These are phyloP conservation scores for Irpex rosettiformis DNA, from an alignment of 1,284 basidiomycete genomes.

Conservation along the genomic window DNA sequence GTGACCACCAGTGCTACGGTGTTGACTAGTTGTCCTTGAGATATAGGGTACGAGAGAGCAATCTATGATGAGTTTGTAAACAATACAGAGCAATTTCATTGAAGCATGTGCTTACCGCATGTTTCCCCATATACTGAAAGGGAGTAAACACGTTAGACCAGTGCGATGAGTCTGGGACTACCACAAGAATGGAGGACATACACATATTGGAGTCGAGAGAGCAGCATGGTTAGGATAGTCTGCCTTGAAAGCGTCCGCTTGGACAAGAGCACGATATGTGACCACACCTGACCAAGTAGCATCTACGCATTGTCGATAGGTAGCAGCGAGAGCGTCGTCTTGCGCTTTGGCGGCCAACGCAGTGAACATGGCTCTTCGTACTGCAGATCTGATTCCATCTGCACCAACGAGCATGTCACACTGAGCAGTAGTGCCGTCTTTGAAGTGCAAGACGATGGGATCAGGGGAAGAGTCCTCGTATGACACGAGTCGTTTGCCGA, in stretches of 20 bases:
- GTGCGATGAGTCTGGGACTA: conserved; percentile 5
- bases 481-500: conserved; percentile 34
- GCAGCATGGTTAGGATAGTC: neutral
- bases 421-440: conserved; percentile 32
- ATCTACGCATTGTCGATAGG: conserved; percentile 18
- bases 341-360: conserved; percentile 4
- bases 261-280: conserved; percentile 32
- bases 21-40: conserved; percentile 28
- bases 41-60: conserved; percentile 23
- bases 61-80: neutral
- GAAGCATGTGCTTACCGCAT: neutral
- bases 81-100: neutral
- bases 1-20: conserved; percentile 27
- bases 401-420: conserved; percentile 43
- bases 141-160: neutral
- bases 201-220: neutral
- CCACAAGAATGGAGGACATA: conserved; percentile 8
- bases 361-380: conserved; percentile 32
- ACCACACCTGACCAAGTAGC: conserved; percentile 35
- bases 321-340: conserved; percentile 14
- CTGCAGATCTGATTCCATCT: conserved; percentile 45
- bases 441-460: conserved; percentile 25
- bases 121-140: neutral
- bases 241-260: conserved; percentile 7
- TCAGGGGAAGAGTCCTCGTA: conserved; percentile 20